These are phyloP conservation scores for Penstemon newberryi DNA, from an alignment of 257 asterid species.

Conservation along the genomic window DNA sequence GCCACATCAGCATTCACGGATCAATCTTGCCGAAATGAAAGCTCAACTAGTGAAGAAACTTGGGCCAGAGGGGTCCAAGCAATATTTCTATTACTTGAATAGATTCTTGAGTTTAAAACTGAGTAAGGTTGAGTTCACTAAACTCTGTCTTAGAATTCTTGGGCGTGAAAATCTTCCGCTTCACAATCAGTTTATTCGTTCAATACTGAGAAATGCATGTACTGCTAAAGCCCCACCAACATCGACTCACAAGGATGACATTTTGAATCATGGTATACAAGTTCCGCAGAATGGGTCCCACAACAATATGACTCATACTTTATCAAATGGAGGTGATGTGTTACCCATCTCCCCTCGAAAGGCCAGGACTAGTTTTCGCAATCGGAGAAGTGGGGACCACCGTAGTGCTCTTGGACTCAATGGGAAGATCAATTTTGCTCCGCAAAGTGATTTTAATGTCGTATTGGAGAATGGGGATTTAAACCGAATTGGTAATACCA, in stretches of 20 bases:
- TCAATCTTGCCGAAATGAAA: conserved; percentile 65
- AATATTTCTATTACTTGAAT: conserved; percentile 57
- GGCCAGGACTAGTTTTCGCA: conserved; percentile 45
- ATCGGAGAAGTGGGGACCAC: conserved; percentile 45
- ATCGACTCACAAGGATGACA: conserved; percentile 30
- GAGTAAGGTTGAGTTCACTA: conserved; percentile 60
- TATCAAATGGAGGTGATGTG: conserved; percentile 50
- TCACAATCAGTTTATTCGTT: conserved; percentile 66
- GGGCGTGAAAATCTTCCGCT: conserved; percentile 65
- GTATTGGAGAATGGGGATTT: conserved; percentile 42
- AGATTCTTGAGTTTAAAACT: conserved; percentile 61
- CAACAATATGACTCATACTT: conserved; percentile 27
- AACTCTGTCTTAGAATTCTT: conserved; percentile 55
- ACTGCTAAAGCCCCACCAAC: conserved; percentile 54
- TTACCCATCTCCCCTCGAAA: conserved; percentile 62
- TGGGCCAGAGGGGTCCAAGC: conserved; percentile 66
- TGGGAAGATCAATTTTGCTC: conserved; percentile 36
- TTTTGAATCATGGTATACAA: conserved; percentile 30
- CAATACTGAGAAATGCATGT: conserved; percentile 65
- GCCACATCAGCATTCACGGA: conserved; percentile 58
- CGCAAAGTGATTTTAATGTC: conserved; percentile 34
- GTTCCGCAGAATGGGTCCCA: conserved; percentile 48
- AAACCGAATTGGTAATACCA: conserved; percentile 25
- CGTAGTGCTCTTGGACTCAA: conserved; percentile 49
- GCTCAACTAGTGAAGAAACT: conserved; percentile 63